Evolutionary conservation across 805 yeast genomes (phyloP).

Genomic region (Saccharomycopsis sp.): DNA sequence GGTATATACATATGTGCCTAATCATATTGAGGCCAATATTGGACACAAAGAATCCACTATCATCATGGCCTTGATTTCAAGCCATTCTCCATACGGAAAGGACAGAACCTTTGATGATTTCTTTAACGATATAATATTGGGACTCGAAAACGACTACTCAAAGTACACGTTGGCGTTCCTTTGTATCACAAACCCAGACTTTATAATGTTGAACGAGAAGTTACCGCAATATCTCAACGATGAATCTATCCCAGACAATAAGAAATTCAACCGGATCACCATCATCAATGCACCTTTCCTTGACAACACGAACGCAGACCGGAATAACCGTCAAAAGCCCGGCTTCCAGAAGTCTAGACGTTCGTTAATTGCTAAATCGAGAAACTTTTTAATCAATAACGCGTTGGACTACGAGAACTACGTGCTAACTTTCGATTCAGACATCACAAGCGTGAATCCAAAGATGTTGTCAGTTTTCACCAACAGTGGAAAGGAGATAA

Average conservation of each 20-base stretch:
- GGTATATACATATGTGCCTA: conserved; percentile 9
- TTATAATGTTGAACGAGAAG: conserved; percentile 1
- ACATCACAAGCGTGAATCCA: conserved; percentile 25
- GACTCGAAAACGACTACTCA: conserved; percentile 26
- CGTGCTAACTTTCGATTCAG: conserved; percentile 30
- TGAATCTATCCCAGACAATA: conserved; percentile 14
- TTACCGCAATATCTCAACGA: conserved; percentile 10
- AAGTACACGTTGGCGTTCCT: conserved; percentile 25
- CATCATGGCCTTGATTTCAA: conserved; percentile 12
- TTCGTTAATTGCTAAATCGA: conserved; percentile 23
- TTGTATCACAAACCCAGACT: conserved; percentile 11
- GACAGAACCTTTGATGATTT: conserved; percentile 31
- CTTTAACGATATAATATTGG: conserved; percentile 26
- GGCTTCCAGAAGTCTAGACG: conserved; percentile 26
- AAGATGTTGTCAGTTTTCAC: conserved; percentile 26
- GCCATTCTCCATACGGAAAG: conserved; percentile 32
- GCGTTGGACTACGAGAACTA: conserved; percentile 27
- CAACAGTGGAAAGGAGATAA: conserved; percentile 26
- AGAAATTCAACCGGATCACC: conserved; percentile 15
- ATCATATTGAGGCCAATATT: conserved; percentile 5
- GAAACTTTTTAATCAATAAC: conserved; percentile 27
- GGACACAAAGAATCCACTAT: conserved; percentile 5
- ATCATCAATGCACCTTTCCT: conserved; percentile 20
- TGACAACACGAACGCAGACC: conserved; percentile 4
- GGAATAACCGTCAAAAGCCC: conserved; percentile 17